Evolutionary conservation across 495 filamentous ascomycete species (phyloP).

Genomic region (Recurvomyces mirabilis): DNA sequence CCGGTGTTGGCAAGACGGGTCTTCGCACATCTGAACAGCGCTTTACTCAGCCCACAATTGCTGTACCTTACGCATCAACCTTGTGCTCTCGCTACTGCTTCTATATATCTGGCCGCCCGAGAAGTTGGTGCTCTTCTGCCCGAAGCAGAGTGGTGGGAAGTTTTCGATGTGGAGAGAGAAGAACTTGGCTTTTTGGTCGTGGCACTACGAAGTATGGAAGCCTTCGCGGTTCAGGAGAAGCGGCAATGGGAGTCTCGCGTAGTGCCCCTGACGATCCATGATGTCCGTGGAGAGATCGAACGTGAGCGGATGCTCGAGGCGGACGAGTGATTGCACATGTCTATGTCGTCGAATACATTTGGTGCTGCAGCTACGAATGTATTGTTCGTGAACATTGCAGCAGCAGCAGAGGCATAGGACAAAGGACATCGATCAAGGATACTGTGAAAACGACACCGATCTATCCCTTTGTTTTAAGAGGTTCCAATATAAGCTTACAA

Average conservation of each 20-base stretch:
- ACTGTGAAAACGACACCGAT: no score
- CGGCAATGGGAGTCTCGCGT: slow-evolving; percentile 35
- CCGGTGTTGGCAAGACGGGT: slow-evolving; percentile 46
- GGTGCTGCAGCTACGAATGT: no score
- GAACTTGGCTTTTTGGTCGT: slow-evolving; percentile 90
- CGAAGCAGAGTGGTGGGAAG: slow-evolving; percentile 85
- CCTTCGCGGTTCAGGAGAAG: slow-evolving; percentile 49
- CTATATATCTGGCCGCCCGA: slow-evolving; percentile 78
- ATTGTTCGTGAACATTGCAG: no score
- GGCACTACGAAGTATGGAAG: slow-evolving; percentile 68
- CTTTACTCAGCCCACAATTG: slow-evolving; percentile 74
- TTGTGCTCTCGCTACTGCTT: slow-evolving; percentile 68
- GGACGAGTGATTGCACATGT: no score
- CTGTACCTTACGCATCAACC: slow-evolving; percentile 91
- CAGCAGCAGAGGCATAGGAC: no score
- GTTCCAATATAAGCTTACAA: no score
- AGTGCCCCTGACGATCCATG: slow-evolving; percentile 39
- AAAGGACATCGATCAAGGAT: no score
- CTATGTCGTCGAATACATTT: no score
- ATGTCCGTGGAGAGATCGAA: slow-evolving; percentile 52
- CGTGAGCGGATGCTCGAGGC: slow-evolving; percentile 14
- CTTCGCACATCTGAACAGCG: slow-evolving; percentile 69
- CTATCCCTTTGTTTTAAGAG: no score
- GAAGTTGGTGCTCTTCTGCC: slow-evolving; percentile 69
- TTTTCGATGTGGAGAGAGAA: slow-evolving; percentile 95